phyloP scores from a whole-genome alignment of 2,329 filamentous ascomycete genomes.

The Apiospora aurea region DNA sequence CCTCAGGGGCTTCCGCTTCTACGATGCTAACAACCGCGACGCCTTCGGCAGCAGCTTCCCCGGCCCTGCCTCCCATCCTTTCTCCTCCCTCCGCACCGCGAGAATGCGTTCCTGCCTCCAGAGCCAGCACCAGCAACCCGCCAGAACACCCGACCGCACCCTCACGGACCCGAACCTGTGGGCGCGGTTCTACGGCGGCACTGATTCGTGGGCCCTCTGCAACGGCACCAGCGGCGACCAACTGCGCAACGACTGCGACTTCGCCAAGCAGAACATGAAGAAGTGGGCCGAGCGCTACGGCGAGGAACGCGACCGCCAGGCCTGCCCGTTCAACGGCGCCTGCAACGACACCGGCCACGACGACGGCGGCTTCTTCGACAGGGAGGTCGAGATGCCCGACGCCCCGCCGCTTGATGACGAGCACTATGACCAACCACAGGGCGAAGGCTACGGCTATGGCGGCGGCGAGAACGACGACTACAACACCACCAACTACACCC shows the following conservation, averaged over 20 bases:
- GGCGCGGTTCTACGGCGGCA: background rate
- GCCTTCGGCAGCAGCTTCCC: background rate
- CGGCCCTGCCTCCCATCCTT: background rate
- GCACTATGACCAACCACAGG: no score
- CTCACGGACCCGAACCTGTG: background rate
- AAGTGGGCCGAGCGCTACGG: conserved; percentile 7
- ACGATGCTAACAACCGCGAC: conserved; percentile 8
- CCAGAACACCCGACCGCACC: background rate
- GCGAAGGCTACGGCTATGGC: background rate
- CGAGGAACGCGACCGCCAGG: background rate
- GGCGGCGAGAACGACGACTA: background rate
- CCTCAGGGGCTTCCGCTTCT: background rate
- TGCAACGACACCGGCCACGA: background rate
- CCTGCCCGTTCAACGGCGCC: background rate
- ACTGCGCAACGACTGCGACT: background rate
- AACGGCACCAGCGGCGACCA: background rate
- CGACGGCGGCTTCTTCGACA: background rate
- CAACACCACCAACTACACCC: background rate
- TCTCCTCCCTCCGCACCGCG: background rate
- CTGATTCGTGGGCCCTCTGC: background rate
- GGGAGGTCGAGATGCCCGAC: background rate
- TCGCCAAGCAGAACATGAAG: background rate
- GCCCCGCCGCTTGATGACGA: background rate
- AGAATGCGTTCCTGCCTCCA: background rate
- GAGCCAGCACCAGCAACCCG: background rate